Evolutionary conservation across 352 stramenopile species (phyloP).

Genomic region (Pythium dissotocum): DNA sequence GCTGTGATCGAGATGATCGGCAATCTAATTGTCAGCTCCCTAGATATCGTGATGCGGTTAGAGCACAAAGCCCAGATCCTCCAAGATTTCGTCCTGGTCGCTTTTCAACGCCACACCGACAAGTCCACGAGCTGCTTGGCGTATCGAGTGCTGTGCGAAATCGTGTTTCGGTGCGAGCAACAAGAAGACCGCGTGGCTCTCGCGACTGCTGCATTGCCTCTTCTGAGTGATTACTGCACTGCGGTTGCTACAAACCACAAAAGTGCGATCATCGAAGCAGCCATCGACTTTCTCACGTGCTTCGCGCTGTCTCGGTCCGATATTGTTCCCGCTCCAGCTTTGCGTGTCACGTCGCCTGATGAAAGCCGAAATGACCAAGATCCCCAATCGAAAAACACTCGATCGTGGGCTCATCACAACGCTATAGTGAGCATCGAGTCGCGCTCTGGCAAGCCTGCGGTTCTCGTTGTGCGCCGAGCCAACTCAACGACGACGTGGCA

Average conservation of each 20-base stretch:
- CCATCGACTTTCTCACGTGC: constrained; percentile 81
- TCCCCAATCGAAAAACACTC: constrained; percentile 7
- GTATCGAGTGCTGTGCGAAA: constrained; percentile 65
- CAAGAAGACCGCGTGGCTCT: constrained; percentile 46
- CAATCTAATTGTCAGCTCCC: constrained; percentile 29
- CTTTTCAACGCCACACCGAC: constrained; percentile 55
- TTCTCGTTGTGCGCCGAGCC: constrained; percentile 25
- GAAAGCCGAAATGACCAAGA: neutral
- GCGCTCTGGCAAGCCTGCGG: constrained; percentile 9
- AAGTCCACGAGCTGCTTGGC: constrained; percentile 63
- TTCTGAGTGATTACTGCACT: constrained; percentile 42
- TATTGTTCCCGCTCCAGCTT: constrained; percentile 36
- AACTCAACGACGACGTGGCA: constrained; percentile 28
- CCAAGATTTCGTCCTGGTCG: constrained; percentile 53
- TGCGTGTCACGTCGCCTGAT: constrained; percentile 15
- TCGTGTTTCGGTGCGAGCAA: constrained; percentile 48
- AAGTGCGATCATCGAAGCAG: constrained; percentile 50
- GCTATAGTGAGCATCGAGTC: constrained; percentile 30
- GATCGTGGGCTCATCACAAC: constrained; percentile 27
- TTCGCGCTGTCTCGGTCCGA: constrained; percentile 62
- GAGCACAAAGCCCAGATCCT: constrained; percentile 28
- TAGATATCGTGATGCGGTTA: constrained; percentile 22
- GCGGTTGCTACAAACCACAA: constrained; percentile 36
- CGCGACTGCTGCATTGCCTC: constrained; percentile 49
- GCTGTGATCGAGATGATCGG: constrained; percentile 69